A percentile compares a stretch with the other conserved stretches of the same genome.
phyloP scores from a whole-genome alignment of 2,329 filamentous ascomycete genomes.

The Talaromyces sp. region DNA sequence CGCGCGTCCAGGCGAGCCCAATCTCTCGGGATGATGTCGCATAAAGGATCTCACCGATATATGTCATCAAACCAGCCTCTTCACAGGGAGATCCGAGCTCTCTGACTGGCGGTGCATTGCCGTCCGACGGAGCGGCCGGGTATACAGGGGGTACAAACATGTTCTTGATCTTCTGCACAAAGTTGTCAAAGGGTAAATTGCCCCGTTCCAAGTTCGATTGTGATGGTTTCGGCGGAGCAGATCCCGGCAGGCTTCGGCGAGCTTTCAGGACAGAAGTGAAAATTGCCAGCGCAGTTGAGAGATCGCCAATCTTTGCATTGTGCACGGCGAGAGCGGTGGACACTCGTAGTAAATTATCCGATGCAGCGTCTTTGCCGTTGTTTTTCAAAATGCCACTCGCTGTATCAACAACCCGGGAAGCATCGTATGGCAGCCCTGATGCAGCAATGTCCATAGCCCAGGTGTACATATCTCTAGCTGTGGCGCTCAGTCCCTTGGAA shows the following conservation, averaged over 20 bases:
- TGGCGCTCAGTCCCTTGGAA: conserved; percentile 63
- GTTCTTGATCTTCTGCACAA: conserved; percentile 37
- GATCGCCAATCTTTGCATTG: conserved; percentile 63
- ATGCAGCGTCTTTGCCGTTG: conserved; percentile 51
- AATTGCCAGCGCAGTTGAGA: conserved; percentile 70
- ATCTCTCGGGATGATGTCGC: conserved; percentile 61
- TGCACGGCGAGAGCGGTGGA: conserved; percentile 75
- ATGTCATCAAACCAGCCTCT: conserved; percentile 79
- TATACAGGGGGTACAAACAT: conserved; percentile 55
- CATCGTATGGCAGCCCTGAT: conserved; percentile 45
- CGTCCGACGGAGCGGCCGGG: conserved; percentile 65
- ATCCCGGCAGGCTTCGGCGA: conserved; percentile 54
- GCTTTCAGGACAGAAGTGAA: conserved; percentile 80
- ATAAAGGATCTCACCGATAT: conserved; percentile 92
- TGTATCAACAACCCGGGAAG: conserved; percentile 51
- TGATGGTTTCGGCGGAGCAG: conserved; percentile 7
- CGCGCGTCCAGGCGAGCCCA: conserved; percentile 82
- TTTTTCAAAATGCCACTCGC: conserved; percentile 61
- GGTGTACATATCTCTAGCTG: conserved; percentile 66
- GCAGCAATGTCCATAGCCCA: conserved; percentile 73
- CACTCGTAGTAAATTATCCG: conserved; percentile 68
- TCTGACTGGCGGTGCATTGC: conserved; percentile 62
- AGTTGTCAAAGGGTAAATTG: conserved; percentile 22
- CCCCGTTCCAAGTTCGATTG: neutral
- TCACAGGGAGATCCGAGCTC: conserved; percentile 66